Conservation (phyloP, 805 yeast species). For the Torulaspora microellipsoides region DNA sequence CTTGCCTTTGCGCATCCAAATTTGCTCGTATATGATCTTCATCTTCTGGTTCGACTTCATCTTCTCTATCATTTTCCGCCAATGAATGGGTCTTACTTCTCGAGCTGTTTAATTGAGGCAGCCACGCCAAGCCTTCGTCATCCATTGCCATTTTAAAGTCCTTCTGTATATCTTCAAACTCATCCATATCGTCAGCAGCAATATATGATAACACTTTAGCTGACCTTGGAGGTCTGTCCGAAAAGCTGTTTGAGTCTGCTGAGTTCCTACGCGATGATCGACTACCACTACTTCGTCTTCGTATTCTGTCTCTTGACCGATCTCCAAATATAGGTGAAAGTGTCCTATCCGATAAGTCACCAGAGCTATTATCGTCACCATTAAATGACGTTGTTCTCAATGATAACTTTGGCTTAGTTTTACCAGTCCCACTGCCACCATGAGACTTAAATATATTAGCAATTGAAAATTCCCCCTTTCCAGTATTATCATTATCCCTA, state of each 20-base stretch:
- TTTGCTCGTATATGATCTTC: not conserved
- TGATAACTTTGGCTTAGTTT: conserved; percentile 16
- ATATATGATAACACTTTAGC: conserved; percentile 29
- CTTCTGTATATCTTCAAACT: conserved; percentile 31
- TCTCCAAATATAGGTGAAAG: conserved; percentile 4
- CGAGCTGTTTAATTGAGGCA: conserved; percentile 21
- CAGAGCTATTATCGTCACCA: not conserved
- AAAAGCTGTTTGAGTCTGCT: conserved; percentile 6
- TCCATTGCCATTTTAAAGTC: conserved; percentile 26
- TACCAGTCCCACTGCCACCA: conserved; percentile 1
- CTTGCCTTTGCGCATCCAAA: not conserved
- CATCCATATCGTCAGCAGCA: conserved; percentile 33
- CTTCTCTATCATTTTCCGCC: conserved; percentile 5
- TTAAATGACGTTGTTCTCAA: conserved; percentile 11
- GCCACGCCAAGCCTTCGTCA: conserved; percentile 29
- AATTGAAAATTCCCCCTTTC: conserved; percentile 9
- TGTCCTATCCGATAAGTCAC: not conserved
- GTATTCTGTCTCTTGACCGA: conserved; percentile 6
- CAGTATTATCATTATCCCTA: not conserved
- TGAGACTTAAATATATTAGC: conserved; percentile 14
- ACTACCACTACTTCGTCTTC: conserved; percentile 13
- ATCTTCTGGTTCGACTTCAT: not conserved
- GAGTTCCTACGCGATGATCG: conserved; percentile 6
- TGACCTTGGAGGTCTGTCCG: conserved; percentile 21
- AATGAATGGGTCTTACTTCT: conserved; percentile 24